Evolutionary conservation across 2,329 filamentous ascomycete genomes (phyloP).

Genomic region (Reticulascus tulasneorum): DNA sequence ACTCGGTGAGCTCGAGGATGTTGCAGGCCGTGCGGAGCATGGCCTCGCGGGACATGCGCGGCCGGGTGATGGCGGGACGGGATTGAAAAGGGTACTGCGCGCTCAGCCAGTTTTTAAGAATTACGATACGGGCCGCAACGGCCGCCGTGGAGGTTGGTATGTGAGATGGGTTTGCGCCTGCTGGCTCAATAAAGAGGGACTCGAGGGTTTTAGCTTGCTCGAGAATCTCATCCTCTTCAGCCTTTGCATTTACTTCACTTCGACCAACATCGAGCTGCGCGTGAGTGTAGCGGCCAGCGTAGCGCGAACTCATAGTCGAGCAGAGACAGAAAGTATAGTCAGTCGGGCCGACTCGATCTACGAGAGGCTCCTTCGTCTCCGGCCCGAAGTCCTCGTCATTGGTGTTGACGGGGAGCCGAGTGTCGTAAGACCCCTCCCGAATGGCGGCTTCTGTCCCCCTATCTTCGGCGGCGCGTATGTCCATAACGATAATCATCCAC

Average conservation of each 20-base stretch:
- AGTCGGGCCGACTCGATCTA: slow-evolving; percentile 31
- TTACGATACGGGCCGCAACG: slow-evolving; percentile 35
- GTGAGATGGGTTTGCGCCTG: slow-evolving; percentile 22
- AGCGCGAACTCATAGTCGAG: slow-evolving; percentile 33
- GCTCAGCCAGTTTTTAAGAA: slow-evolving; percentile 42
- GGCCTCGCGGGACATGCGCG: slow-evolving; percentile 33
- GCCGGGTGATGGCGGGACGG: slow-evolving; percentile 19
- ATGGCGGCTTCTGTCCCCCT: slow-evolving; percentile 45
- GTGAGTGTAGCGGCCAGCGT: slow-evolving; percentile 35
- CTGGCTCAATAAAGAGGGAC: slow-evolving; percentile 30
- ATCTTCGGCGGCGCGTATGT: slow-evolving; percentile 51
- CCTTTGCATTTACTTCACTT: too few relatives aligned
- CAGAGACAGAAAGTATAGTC: slow-evolving; percentile 38
- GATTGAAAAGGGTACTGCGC: slow-evolving; percentile 41
- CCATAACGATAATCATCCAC: slow-evolving; percentile 60
- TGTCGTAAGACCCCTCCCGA: slow-evolving; percentile 38
- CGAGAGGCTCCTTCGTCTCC: slow-evolving; percentile 27
- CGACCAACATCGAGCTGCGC: slow-evolving; percentile 24
- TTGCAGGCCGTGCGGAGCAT: slow-evolving; percentile 44
- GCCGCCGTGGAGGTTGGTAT: slow-evolving; percentile 33
- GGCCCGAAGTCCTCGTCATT: slow-evolving; percentile 49
- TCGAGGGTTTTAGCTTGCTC: slow-evolving; percentile 34
- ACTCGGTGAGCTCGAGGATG: slow-evolving; percentile 37
- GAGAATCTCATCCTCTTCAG: slow-evolving; percentile 38
- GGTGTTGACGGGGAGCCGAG: slow-evolving; percentile 45